Base-by-base conservation (phyloP, 805 yeast species). In the Isabelozyma heimii region DNA sequence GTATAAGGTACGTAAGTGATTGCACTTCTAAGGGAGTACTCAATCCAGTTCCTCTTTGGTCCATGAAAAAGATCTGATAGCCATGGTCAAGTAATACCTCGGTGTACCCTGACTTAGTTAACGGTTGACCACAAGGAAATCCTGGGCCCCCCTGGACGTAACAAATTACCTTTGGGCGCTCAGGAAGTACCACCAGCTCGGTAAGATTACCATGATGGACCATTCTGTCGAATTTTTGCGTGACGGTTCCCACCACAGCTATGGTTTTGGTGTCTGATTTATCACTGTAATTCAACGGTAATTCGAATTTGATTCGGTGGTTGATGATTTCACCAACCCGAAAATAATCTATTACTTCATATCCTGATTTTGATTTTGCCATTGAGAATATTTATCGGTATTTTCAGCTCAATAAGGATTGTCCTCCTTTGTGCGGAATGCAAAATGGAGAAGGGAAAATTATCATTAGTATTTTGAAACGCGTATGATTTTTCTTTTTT, bases 21-120 rank as follows among this genome's bases (percentile, higher is more conserved):
- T 52, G 57, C 2, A 63, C 58, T 42, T 78, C 80, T 15, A 82
- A 57, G 0, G 81, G 75, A 3, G 76, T 65, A 43, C 82, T 76
- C 24, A 76, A 59, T 0, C 86, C 87, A 0, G 86, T 82, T n/a
- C 86, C 87, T 56, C 86, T 62, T 58, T 82, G 86, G 63, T 82
- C 87, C 43, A 79, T 61, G 39, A 69, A 73, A 12, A 82, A 60
- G 6, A 78, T 62, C 57, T 72, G 73, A 53, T 67, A 75, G 2
- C 77, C 81, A 37, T 63, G 61, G 12, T 70, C 73, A 8, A 77
- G 37, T 43, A 76, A 59, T 28, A 61, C 66, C 42, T 75, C 70
- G n/a, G 72, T 63, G 43, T 57, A 59, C 1, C 75, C 72, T 1
- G 69, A 55, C 44, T 67, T 66, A 5, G 71, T 49, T 17, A 64